Base-by-base conservation (phyloP, 1,139 yeast genomes). In the Nakaseomyces uthaithaninus region DNA sequence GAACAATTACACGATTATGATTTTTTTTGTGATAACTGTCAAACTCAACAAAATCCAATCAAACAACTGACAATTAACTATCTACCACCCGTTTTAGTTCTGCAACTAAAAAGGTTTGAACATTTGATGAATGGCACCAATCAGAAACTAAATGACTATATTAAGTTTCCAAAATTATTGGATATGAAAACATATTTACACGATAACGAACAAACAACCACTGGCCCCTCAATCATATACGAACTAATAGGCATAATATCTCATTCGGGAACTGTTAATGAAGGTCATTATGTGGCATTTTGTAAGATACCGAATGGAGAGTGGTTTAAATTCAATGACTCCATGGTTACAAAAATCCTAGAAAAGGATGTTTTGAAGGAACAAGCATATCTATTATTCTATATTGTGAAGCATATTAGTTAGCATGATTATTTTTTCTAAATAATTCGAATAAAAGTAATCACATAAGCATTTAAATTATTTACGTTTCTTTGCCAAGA, bases 321-420 rank as follows among this genome's bases (percentile, higher is more conserved):
- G 54, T 91, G 98, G 98, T 81, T 81, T 57, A 80, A 77, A 59
- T 89, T 87, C 60, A 95, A 91, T 58, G 98, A 91, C 63, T 79
- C 93, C 19, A 77, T 80, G 53, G 83, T 91, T n/a, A 75, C 89
- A 1, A 60, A 75, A 42, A 72, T 86, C 14, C 59, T 77, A 5
- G 77, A 72, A 45, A 72, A 75, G 38, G 80, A 79, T 44, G 95
- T 87, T 11, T 65, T 75, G 42, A 65, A 70, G 38, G 70, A 83
- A 24, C 80, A 75, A 51, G 95, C 95, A 23, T 89, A 89, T 60
- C 65, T 89, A 51, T 63, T 87, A 46, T 86, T 81, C 54, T 89
- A 86, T 64, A 75, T 84, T 41, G 72, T 81, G 20, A 36, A 26
- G 31, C 38, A 36, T 31, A 31, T 31, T 9, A 31, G 35, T 31